A percentile compares a stretch with the other conserved stretches of the same genome.
Conservation (phyloP, 2,329 filamentous ascomycete species). For the Reticulascus tulasneorum region DNA sequence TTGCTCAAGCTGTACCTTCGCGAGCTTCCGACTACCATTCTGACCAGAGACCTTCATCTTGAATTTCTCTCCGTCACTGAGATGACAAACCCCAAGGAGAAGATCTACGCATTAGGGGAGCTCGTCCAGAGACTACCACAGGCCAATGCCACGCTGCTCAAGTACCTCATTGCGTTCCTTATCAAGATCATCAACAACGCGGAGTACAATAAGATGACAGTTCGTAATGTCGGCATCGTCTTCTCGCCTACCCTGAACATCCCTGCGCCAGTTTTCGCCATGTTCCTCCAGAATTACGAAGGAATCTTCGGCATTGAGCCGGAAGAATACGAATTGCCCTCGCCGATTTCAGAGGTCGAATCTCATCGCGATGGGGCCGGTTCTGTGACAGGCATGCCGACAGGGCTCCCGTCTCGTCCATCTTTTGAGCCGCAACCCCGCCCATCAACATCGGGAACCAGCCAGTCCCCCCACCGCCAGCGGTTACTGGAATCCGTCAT, state of each 20-base stretch:
- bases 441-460: conserved; percentile 46
- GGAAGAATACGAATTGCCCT: conserved; percentile 57
- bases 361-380: conserved; percentile 20
- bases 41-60: conserved; percentile 85
- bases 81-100: conserved; percentile 68
- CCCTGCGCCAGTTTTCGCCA: conserved; percentile 86
- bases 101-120: conserved; percentile 69
- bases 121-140: conserved; percentile 77
- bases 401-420: conserved; percentile 21
- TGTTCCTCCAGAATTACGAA: conserved; percentile 88
- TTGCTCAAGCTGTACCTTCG: conserved; percentile 91
- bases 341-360: conserved; percentile 31
- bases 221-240: conserved; percentile 95
- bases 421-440: conserved; percentile 32
- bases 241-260: conserved; percentile 98
- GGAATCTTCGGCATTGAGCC: conserved; percentile 75
- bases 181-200: conserved; percentile 90
- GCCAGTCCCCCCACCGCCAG: conserved; percentile 49
- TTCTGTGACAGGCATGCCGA: conserved; percentile 12
- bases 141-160: conserved; percentile 76
- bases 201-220: conserved; percentile 94
- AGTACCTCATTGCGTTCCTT: conserved; percentile 81
- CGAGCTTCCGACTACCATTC: conserved; percentile 84
- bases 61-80: conserved; percentile 86
- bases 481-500: conserved; percentile 38